These are phyloP conservation scores for Candida railenensis DNA, from an alignment of 805 yeast species.

Conservation along the genomic window DNA sequence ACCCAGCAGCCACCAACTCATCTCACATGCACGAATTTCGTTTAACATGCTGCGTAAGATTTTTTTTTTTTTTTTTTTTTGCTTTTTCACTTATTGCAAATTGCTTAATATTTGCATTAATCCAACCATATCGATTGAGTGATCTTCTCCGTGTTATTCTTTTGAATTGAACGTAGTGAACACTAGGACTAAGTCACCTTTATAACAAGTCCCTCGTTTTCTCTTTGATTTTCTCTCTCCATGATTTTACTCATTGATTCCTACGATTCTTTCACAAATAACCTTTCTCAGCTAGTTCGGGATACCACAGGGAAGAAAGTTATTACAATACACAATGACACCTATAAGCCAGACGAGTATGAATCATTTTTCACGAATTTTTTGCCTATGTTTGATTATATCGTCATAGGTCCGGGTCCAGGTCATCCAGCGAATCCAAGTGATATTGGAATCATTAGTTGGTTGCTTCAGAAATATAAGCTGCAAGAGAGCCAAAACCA, in stretches of 20 bases:
- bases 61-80: too few relatives aligned
- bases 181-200: too few relatives aligned
- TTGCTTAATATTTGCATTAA: too few relatives aligned
- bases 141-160: too few relatives aligned
- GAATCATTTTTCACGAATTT: conserved; percentile 36
- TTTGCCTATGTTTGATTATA: conserved; percentile 61
- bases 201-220: too few relatives aligned
- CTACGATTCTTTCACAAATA: conserved; percentile 92
- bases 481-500: conserved; percentile 5
- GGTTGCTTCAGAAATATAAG: conserved; percentile 36
- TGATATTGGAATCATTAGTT: conserved; percentile 78
- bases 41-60: background rate
- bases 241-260: conserved; percentile 81
- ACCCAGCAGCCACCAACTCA: background rate
- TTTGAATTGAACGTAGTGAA: too few relatives aligned
- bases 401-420: conserved; percentile 96
- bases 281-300: conserved; percentile 63
- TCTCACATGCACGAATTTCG: background rate
- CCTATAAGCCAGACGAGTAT: conserved; percentile 33
- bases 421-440: conserved; percentile 68
- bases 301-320: conserved; percentile 51
- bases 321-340: conserved; percentile 62
- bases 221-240: background rate
- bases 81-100: too few relatives aligned
- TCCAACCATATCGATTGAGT: too few relatives aligned